Evolutionary conservation across 345 rosid genomes (phyloP).

Genomic region (Boechera retrofracta): DNA sequence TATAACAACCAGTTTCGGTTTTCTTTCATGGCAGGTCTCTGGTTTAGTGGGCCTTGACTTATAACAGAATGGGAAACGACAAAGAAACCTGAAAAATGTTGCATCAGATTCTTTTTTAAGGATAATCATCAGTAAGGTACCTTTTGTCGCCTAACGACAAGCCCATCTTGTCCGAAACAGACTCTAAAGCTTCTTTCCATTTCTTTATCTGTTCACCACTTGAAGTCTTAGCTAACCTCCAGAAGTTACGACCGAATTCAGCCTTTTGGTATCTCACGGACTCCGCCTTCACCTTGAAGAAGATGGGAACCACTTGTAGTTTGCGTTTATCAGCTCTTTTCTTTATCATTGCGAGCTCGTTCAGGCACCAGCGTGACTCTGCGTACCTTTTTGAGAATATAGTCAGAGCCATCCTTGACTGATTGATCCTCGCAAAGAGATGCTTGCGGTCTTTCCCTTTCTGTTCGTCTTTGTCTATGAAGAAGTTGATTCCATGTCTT

Average conservation of each 20-base stretch:
- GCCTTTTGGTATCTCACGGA: neutral
- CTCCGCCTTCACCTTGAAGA: conserved; percentile 12
- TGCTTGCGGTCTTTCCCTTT: neutral
- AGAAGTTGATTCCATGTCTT: conserved; percentile 13
- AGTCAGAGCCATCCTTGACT: neutral
- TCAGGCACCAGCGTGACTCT: conserved; percentile 14
- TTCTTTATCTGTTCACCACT: conserved; percentile 20
- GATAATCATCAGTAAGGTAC: neutral
- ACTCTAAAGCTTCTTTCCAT: conserved; percentile 28
- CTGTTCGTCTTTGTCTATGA: conserved; percentile 24
- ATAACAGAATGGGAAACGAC: neutral
- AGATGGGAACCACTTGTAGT: conserved; percentile 21
- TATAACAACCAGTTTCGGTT: neutral
- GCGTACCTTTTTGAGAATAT: conserved; percentile 18
- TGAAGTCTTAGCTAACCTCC: conserved; percentile 16
- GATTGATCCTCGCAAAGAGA: conserved; percentile 25
- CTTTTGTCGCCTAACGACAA: neutral
- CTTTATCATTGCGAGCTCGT: neutral
- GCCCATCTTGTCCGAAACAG: conserved; percentile 15
- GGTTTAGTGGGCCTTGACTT: too few relatives aligned
- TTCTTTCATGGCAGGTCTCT: too few relatives aligned
- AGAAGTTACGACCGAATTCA: conserved; percentile 15
- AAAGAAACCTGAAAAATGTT: neutral
- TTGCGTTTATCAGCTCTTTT: neutral
- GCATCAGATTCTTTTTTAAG: neutral